phyloP scores from a whole-genome alignment of 352 stramenopile species.

The Aphanomyces astaci region DNA sequence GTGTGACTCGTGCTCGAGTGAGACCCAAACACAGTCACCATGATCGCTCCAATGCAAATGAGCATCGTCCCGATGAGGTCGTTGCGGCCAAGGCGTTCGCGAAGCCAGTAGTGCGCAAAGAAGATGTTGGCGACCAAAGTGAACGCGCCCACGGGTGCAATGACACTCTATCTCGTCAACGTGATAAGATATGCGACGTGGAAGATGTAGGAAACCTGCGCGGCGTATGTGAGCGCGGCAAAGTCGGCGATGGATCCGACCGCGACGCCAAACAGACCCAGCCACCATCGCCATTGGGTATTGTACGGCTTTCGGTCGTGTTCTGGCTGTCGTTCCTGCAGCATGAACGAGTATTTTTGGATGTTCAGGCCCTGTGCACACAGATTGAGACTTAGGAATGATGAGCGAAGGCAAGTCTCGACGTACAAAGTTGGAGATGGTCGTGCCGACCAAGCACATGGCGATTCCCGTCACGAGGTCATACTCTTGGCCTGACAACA shows the following conservation, averaged over 20 bases:
- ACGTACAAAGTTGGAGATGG: conserved; percentile 24
- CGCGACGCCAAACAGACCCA: conserved; percentile 66
- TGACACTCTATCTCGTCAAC: conserved; percentile 44
- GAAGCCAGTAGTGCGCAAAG: conserved; percentile 69
- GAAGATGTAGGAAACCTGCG: background rate
- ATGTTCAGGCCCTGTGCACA: conserved; percentile 57
- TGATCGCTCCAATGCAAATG: conserved; percentile 59
- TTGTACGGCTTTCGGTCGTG: conserved; percentile 29
- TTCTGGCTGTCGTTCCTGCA: conserved; percentile 42
- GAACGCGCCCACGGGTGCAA: conserved; percentile 63
- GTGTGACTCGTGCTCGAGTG: conserved; percentile 73
- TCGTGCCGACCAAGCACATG: conserved; percentile 20
- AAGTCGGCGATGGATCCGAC: conserved; percentile 41
- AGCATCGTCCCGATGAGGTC: conserved; percentile 60
- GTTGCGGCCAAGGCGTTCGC: conserved; percentile 54
- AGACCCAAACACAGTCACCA: conserved; percentile 66
- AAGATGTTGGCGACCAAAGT: conserved; percentile 80
- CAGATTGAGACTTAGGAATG: background rate
- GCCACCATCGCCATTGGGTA: conserved; percentile 51
- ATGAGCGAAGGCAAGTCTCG: too few relatives aligned
- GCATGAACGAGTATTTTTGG: conserved; percentile 86
- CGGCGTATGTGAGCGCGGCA: conserved; percentile 20
- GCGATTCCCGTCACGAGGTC: conserved; percentile 15
- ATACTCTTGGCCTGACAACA: background rate
- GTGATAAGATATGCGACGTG: background rate